Percentiles rank a stretch among this genome's conserved stretches.
Evolutionary conservation across 1,139 yeast genomes (phyloP).

Genomic region (Candida sp.): DNA sequence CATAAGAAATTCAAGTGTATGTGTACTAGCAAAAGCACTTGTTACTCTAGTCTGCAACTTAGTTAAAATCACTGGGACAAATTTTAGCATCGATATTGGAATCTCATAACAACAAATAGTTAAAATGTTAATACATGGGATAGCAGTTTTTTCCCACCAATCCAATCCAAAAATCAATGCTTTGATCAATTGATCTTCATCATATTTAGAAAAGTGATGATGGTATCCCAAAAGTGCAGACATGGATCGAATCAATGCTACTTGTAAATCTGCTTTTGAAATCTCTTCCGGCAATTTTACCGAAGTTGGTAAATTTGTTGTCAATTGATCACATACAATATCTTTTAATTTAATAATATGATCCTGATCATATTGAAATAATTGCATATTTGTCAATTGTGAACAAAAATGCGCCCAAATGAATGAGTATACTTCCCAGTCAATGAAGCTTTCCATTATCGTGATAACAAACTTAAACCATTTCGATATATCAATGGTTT

Average conservation of each 20-base stretch:
- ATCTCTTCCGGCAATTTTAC: slow-evolving; percentile 44
- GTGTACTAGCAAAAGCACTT: slow-evolving; percentile 65
- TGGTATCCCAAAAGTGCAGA: slow-evolving; percentile 71
- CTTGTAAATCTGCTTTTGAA: slow-evolving; percentile 62
- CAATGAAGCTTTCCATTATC: slow-evolving; percentile 51
- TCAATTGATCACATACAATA: slow-evolving; percentile 60
- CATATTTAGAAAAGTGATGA: slow-evolving; percentile 52
- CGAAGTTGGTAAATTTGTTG: slow-evolving; percentile 43
- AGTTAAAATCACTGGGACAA: slow-evolving; percentile 59
- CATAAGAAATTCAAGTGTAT: slow-evolving; percentile 70
- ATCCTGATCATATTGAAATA: slow-evolving; percentile 46
- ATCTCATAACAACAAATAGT: slow-evolving; percentile 79
- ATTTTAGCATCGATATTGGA: slow-evolving; percentile 71
- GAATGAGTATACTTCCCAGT: slow-evolving; percentile 72
- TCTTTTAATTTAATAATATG: slow-evolving; percentile 46
- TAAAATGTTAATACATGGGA: slow-evolving; percentile 74
- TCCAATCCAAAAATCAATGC: slow-evolving; percentile 63
- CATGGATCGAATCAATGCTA: slow-evolving; percentile 60
- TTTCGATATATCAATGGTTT: slow-evolving; percentile 39
- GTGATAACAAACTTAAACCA: slow-evolving; percentile 54
- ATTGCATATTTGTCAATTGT: slow-evolving; percentile 60
- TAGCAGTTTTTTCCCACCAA: slow-evolving; percentile 77
- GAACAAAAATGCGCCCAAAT: slow-evolving; percentile 69
- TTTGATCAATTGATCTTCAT: slow-evolving; percentile 67
- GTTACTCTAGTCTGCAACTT: slow-evolving; percentile 74